Conservation (phyloP, 306 rosid genomes). For the Vigna unguiculata region DNA sequence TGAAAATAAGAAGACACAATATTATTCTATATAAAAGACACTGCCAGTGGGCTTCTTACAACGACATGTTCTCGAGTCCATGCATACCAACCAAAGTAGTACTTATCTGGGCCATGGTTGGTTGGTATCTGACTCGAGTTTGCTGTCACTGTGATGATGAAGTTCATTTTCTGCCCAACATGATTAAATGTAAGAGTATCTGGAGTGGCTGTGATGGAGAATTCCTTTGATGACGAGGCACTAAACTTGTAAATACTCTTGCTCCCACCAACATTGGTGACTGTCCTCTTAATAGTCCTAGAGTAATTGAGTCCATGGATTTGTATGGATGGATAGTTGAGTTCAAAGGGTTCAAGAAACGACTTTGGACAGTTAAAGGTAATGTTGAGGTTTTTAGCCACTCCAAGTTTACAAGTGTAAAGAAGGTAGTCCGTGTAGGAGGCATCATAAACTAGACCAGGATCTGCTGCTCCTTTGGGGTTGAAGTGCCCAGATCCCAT, state of each 20-base stretch:
- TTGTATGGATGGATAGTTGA: slow-evolving; percentile 88
- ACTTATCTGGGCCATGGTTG: slow-evolving; percentile 39
- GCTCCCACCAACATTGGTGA: slow-evolving; percentile 73
- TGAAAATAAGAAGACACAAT: not conserved
- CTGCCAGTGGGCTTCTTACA: slow-evolving; percentile 82
- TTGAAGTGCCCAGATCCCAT: slow-evolving; percentile 87
- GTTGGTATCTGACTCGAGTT: slow-evolving; percentile 34
- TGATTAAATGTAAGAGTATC: slow-evolving; percentile 57
- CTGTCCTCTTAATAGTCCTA: slow-evolving; percentile 60
- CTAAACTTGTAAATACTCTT: slow-evolving; percentile 67
- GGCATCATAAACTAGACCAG: slow-evolving; percentile 88
- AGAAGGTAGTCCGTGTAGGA: slow-evolving; percentile 76
- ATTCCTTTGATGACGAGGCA: slow-evolving; percentile 61
- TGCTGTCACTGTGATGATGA: slow-evolving; percentile 63
- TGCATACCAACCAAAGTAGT: slow-evolving; percentile 79
- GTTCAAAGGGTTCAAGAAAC: slow-evolving; percentile 51
- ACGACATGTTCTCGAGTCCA: slow-evolving; percentile 57
- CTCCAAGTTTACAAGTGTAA: slow-evolving; percentile 59
- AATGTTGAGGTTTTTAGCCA: slow-evolving; percentile 40
- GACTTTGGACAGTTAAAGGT: slow-evolving; percentile 59
- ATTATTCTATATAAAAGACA: slow-evolving; percentile 56
- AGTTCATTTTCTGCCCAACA: slow-evolving; percentile 67
- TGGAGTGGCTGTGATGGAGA: slow-evolving; percentile 64
- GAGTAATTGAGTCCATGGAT: slow-evolving; percentile 62
- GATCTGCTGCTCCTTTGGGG: slow-evolving; percentile 73